Conservation (phyloP, 306 rosid genomes). For the Vicia villosa region DNA sequence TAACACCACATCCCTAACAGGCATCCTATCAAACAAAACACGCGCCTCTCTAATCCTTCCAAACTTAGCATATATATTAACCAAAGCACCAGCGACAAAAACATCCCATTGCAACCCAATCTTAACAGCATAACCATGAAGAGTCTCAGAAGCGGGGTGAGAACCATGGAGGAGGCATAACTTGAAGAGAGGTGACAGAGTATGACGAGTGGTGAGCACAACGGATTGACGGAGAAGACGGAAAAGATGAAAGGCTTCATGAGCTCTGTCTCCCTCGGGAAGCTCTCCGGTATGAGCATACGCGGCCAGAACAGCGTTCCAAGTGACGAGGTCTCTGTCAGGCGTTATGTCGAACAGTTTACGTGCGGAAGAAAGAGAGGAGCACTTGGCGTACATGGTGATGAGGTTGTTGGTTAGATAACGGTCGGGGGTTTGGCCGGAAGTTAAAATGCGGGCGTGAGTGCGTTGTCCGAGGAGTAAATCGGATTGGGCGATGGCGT, state of each 20-base stretch:
- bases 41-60: slow-evolving; percentile 61
- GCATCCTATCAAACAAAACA: slow-evolving; percentile 65
- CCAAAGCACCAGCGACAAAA: slow-evolving; percentile 72
- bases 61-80: slow-evolving; percentile 65
- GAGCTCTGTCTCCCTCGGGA: slow-evolving; percentile 23
- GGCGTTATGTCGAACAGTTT: slow-evolving; percentile 62
- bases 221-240: slow-evolving; percentile 54
- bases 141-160: slow-evolving; percentile 55
- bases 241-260: slow-evolving; percentile 58
- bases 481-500: slow-evolving; percentile 54
- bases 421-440: slow-evolving; percentile 46
- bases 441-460: slow-evolving; percentile 60
- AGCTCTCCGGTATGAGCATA: slow-evolving; percentile 49
- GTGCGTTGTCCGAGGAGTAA: slow-evolving; percentile 62
- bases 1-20: slow-evolving; percentile 65
- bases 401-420: slow-evolving; percentile 78
- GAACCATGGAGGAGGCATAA: slow-evolving; percentile 51
- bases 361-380: slow-evolving; percentile 64
- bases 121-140: slow-evolving; percentile 71
- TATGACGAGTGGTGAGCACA: slow-evolving; percentile 54
- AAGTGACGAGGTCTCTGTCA: slow-evolving; percentile 68
- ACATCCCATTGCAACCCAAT: slow-evolving; percentile 68
- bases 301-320: slow-evolving; percentile 79
- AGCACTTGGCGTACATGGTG: slow-evolving; percentile 64
- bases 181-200: slow-evolving; percentile 74